Evolutionary conservation across 192 early-diverging fungal genomes (phyloP), one percentile per base, ranked within the genome.

Genomic region (Podila horticola): DNA sequence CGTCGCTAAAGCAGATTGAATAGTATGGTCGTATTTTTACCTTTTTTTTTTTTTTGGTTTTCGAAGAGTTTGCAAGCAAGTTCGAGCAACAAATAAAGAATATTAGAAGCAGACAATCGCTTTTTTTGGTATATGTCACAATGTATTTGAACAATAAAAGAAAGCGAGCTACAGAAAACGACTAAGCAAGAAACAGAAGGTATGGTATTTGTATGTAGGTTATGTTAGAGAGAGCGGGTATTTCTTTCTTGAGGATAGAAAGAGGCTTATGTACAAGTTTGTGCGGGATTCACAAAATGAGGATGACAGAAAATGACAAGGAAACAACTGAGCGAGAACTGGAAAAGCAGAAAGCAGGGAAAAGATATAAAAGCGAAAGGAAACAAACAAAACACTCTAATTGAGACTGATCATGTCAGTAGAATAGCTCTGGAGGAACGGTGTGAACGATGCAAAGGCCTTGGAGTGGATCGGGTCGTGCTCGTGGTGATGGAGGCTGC

Each of bases 381-480:
- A 15, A 62, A 64, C 5, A 24, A 28, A 41, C 0, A 29, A 33
- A 38, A 7, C 30, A 22, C 19, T 29, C 26, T 9, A 59, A 12
- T 77, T 71, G n/a, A 77, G 41, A 17, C 63, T 70, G n/a, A 71
- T 59, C 22, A 71, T 29, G 4, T 66, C 69, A 8, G 68, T 55
- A 1, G 75, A 68, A 33, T 86, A 84, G 1, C 70, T 76, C 24
- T 84, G 74, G 12, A 86, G 48, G 67, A 75, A 86, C 9, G 83
- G 83, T 1, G 83, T 84, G 38, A 86, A 86, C 51, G 70, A 66
- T 3, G 71, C 69, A 48, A 74, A 72, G 24, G 71, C 63, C 65
- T 72, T 82, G 51, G 24, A 64, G 31, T 62, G 26, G 41, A 77
- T 72, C 26, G 85, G 76, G 26, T 83, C 76, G 64, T 82, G 83